Conservation (phyloP, 2,329 filamentous ascomycete species). For the Colletotrichum nymphaeae region DNA sequence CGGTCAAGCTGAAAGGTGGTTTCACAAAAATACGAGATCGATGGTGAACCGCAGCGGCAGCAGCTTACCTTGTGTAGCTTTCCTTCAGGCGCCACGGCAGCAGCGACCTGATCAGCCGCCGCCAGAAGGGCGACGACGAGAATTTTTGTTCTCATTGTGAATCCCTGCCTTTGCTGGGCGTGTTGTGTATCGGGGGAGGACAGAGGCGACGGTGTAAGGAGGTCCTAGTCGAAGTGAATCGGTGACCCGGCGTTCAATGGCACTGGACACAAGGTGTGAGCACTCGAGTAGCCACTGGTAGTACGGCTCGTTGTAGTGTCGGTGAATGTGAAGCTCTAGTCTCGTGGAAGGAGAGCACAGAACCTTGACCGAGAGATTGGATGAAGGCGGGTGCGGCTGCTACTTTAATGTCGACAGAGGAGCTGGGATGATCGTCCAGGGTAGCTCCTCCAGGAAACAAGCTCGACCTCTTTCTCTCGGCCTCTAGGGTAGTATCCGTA, state of each 20-base stretch:
- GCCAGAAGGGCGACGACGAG: conserved; percentile 24
- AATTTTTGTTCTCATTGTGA: conserved; percentile 24
- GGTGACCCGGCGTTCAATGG: background rate
- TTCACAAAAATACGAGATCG: background rate
- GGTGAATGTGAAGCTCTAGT: conserved; percentile 1
- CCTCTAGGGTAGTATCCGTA: background rate
- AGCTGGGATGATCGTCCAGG: conserved; percentile 7
- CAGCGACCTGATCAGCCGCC: conserved; percentile 18
- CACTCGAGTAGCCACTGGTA: background rate
- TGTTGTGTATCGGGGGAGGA: background rate
- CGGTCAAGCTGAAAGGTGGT: background rate
- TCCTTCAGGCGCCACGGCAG: conserved; percentile 1
- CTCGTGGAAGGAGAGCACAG: conserved; percentile 6
- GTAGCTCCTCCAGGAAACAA: conserved; percentile 2
- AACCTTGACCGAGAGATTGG: background rate
- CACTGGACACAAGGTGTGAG: background rate
- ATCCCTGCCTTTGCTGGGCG: background rate
- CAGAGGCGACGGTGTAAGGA: background rate
- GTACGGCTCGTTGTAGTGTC: background rate
- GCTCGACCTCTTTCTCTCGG: background rate
- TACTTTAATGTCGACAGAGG: conserved; percentile 27
- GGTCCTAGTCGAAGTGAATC: background rate
- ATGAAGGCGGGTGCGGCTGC: conserved; percentile 13
- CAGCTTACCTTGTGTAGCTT: conserved; percentile 30
- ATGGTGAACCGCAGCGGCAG: background rate